Evolutionary conservation across 176 grass and related monocot species (phyloP), one percentile per base, ranked within the genome.

Genomic region (Oryza punctata): DNA sequence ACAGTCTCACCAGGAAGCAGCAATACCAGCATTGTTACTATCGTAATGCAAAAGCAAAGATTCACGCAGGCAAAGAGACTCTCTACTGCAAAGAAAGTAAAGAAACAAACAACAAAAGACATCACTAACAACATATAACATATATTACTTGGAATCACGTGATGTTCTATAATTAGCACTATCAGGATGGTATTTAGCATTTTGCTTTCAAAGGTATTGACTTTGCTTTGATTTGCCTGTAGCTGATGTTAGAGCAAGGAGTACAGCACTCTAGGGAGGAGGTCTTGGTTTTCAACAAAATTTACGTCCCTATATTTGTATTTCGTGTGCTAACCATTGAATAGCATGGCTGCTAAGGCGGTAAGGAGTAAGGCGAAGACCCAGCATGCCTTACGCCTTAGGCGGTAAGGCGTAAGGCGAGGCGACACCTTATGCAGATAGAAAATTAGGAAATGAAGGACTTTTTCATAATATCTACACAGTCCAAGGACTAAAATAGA

Each of bases 31-130:
- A 38, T 1, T 8, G 37, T 38, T 38, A 38, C 37, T 13, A 80
- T 72, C 60, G 40, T 12, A 41, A 81, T 81, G 18, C 5, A 27
- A 81, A 81, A 28, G 16, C 13, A 72, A 41, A 82, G 3, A 8
- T 72, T 43, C 24, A 23, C 21, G 23, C 3, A 71, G 11, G 67
- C 6, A 59, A 72, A 43, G 27, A 18, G 7, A 41, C 10, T 27
- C 15, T 27, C 6, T 45, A 21, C 1, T 30, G 49, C 50, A 72
- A 72, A 29, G 5, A 64, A 71, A 43, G 37, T 38, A 38, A 12
- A 80, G 46, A 71, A 43, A 26, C 26, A 12, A 80, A 26, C 4
- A 24, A 70, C 4, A 41, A 60, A 81, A 59, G 24, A 18, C 9
- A 45, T 44, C 23, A 13, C 4, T 44, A 71, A 24, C 69, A 72